Evolutionary conservation across 495 filamentous ascomycete genomes (phyloP).

Genomic region (Talaromyces nanjingensis): DNA sequence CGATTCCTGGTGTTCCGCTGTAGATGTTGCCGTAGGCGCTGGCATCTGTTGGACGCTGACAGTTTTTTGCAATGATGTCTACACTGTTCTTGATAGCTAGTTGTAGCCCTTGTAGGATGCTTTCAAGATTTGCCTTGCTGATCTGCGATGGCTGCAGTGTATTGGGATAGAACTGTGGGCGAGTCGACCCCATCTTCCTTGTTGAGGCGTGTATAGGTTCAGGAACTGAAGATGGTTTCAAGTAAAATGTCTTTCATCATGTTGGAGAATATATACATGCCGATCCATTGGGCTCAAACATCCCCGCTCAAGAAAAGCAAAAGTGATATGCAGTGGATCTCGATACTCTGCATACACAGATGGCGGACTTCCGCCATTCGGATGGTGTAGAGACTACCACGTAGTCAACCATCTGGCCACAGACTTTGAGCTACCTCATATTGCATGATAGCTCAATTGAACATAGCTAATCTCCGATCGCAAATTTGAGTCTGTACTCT

Average conservation of each 20-base stretch:
- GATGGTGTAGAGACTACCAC: background rate
- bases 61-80: slow-evolving; percentile 18
- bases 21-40: slow-evolving; percentile 25
- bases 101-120: slow-evolving; percentile 22
- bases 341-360: background rate
- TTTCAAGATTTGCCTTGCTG: slow-evolving; percentile 6
- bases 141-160: slow-evolving; percentile 13
- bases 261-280: background rate
- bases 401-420: background rate
- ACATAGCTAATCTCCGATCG: background rate
- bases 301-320: background rate
- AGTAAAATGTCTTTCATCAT: background rate
- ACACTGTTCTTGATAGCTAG: slow-evolving; percentile 23
- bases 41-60: slow-evolving; percentile 14
- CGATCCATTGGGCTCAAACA: background rate
- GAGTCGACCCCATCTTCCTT: background rate
- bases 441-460: background rate
- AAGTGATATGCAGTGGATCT: background rate
- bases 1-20: slow-evolving; percentile 23
- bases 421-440: background rate
- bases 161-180: slow-evolving; percentile 19
- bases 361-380: slow-evolving; percentile 2
- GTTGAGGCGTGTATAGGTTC: background rate
- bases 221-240: background rate
- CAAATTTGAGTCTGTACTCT: background rate